These are phyloP conservation scores for Cucurbita argyrosperma DNA, from an alignment of 306 rosid genomes.

Conservation along the genomic window DNA sequence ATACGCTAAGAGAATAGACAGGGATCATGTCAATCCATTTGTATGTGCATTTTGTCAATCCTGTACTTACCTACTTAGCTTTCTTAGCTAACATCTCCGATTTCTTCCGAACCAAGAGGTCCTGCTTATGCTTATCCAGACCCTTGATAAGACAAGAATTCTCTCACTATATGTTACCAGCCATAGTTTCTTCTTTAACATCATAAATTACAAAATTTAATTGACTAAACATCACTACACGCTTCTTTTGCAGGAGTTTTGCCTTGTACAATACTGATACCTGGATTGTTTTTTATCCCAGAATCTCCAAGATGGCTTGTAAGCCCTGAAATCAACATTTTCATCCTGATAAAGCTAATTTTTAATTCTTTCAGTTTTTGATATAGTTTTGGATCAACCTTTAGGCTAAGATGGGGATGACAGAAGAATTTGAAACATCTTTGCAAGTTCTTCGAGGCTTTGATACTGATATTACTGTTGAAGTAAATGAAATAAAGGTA, in stretches of 20 bases:
- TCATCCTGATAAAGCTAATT: neutral
- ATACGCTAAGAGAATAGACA: too few species aligned
- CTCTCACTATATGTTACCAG: neutral
- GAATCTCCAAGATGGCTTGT: conserved; percentile 99
- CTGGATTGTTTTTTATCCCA: conserved; percentile 87
- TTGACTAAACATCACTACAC: conserved; percentile 7
- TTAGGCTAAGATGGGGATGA: conserved; percentile 96
- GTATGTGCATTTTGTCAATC: too few species aligned
- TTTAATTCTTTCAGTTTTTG: conserved; percentile 2
- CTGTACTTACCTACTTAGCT: too few species aligned
- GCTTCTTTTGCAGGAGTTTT: conserved; percentile 44
- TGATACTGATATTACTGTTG: conserved; percentile 68
- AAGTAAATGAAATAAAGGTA: conserved; percentile 76
- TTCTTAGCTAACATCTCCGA: too few species aligned
- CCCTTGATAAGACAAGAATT: too few species aligned
- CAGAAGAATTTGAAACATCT: conserved; percentile 79
- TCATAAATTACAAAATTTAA: neutral
- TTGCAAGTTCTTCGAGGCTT: conserved; percentile 94
- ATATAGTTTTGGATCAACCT: conserved; percentile 3
- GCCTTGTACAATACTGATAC: conserved; percentile 81
- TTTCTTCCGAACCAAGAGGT: too few species aligned
- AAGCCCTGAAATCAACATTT: conserved; percentile 12
- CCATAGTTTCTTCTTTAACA: neutral
- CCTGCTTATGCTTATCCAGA: too few species aligned
- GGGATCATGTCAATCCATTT: too few species aligned